These are phyloP conservation scores for Dryadomyces quercus-mongolicae DNA, from an alignment of 2,329 filamentous ascomycete genomes.

Conservation along the genomic window DNA sequence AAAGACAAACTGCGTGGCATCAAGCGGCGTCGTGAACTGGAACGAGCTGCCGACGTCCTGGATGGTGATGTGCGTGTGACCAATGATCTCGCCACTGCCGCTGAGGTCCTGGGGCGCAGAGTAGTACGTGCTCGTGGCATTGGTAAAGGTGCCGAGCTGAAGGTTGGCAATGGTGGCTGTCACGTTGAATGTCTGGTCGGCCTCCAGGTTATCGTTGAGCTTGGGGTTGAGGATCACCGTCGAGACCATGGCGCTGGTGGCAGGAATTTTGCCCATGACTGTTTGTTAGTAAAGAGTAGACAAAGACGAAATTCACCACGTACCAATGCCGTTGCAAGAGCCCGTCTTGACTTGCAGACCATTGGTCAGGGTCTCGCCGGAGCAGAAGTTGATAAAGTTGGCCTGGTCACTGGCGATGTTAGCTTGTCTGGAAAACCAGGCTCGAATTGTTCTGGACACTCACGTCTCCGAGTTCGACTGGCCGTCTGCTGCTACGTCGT, in stretches of 20 bases:
- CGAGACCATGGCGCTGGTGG: slow-evolving; percentile 44
- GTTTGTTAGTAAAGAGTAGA: neutral
- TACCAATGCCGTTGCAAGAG: slow-evolving; percentile 53
- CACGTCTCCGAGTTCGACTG: slow-evolving; percentile 41
- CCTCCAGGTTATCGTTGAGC: slow-evolving; percentile 34
- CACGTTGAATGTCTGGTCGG: slow-evolving; percentile 39
- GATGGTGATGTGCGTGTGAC: slow-evolving; percentile 49
- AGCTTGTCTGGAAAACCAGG: slow-evolving; percentile 1
- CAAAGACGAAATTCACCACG: slow-evolving; percentile 16
- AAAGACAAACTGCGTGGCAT: slow-evolving; percentile 43
- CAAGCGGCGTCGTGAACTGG: slow-evolving; percentile 38
- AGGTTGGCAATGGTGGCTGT: slow-evolving; percentile 41
- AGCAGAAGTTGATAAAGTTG: slow-evolving; percentile 57
- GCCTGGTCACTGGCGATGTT: slow-evolving; percentile 31
- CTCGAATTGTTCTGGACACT: too few relatives aligned
- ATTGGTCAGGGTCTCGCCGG: slow-evolving; percentile 44
- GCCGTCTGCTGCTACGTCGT: slow-evolving; percentile 25
- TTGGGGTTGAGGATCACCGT: slow-evolving; percentile 40
- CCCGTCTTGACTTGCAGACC: slow-evolving; percentile 44
- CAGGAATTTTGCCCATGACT: slow-evolving; percentile 50
- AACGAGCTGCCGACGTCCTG: slow-evolving; percentile 40
- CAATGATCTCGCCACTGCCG: slow-evolving; percentile 39
- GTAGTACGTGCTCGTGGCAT: slow-evolving; percentile 48
- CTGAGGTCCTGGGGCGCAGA: slow-evolving; percentile 44
- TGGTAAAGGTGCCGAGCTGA: slow-evolving; percentile 46